Base-by-base conservation (phyloP, 495 filamentous ascomycete genomes). In the Venustampulla echinocandica region DNA sequence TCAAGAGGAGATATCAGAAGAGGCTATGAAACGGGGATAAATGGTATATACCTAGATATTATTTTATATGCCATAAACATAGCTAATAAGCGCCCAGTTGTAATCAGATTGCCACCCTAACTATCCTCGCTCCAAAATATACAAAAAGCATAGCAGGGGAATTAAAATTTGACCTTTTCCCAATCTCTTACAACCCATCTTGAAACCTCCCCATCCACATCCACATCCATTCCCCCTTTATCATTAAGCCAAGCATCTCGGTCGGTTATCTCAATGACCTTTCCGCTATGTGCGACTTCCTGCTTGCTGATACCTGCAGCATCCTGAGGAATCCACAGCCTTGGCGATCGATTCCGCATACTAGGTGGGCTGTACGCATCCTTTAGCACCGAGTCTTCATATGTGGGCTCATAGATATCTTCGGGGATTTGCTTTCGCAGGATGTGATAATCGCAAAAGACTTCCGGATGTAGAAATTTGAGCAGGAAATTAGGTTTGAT, bases 251-350 rank as follows among this genome's bases (percentile, higher is more conserved):
- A 77, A 20, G 89, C 85, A 19, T 80, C 85, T 57, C 90, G 81
- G 61, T 96, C 88, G 0, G 81, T 87, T 53, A 87, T 9, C 20
- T 68, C 64, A 32, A 85, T 75, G 24, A 84, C 82, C 46, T 72
- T 73, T 49, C 69, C 64, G 22, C 78, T 82, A 58, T 89, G 83
- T n/a, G 67, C 69, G 34, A 89, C 69, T 67, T 95, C 90, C 65
- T 90, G 81, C 63, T 71, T 73, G 38, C 79, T 85, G 21, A 94
- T 72, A 37, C 90, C 90, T 49, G 83, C 69, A 1, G 69, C 61
- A 57, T 96, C 90, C 32, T 74, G 68, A 4, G 87, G 85, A 43
- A 96, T 81, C 89, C 90, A 95, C 20, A 96, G 68, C 41, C 87
- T 63, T 11, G 86, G 84, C 1, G 80, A 70, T 46, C 64, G 57